Evolutionary conservation across 192 early-diverging fungal genomes (phyloP).

Genomic region (Coemansia sp.): DNA sequence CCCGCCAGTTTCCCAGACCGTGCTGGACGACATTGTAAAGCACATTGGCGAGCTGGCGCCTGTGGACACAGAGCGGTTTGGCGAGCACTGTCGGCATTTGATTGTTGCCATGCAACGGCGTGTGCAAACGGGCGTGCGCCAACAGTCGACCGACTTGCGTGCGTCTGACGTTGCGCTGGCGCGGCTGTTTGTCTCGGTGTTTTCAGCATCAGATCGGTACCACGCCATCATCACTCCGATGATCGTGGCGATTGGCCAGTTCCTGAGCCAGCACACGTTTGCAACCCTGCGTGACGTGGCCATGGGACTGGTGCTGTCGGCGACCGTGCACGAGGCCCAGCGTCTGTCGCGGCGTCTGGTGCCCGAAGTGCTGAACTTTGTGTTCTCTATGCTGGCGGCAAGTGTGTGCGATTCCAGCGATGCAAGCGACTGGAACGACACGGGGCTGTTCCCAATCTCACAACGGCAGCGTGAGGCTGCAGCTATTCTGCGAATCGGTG

Average conservation of each 20-base stretch:
- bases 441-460: slow-evolving; percentile 22
- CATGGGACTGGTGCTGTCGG: slow-evolving; percentile 76
- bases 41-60: slow-evolving; percentile 68
- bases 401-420: slow-evolving; percentile 19
- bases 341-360: slow-evolving; percentile 69
- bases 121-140: slow-evolving; percentile 31
- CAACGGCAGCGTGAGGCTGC: slow-evolving; percentile 33
- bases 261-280: slow-evolving; percentile 67
- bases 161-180: slow-evolving; percentile 66
- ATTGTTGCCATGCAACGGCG: slow-evolving; percentile 59
- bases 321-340: slow-evolving; percentile 67
- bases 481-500: slow-evolving; percentile 10
- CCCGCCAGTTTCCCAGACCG: slow-evolving; percentile 50
- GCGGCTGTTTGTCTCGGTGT: slow-evolving; percentile 70
- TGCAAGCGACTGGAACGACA: slow-evolving; percentile 23
- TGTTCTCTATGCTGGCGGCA: slow-evolving; percentile 32
- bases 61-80: slow-evolving; percentile 60
- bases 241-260: slow-evolving; percentile 76
- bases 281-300: slow-evolving; percentile 60
- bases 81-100: slow-evolving; percentile 56
- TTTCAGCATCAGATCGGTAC: slow-evolving; percentile 90
- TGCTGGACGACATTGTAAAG: slow-evolving; percentile 59
- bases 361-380: slow-evolving; percentile 73
- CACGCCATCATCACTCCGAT: slow-evolving; percentile 87
- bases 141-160: slow-evolving; percentile 21